Base-by-base conservation (phyloP, 164 flowering plant species). In the Piper longum region DNA sequence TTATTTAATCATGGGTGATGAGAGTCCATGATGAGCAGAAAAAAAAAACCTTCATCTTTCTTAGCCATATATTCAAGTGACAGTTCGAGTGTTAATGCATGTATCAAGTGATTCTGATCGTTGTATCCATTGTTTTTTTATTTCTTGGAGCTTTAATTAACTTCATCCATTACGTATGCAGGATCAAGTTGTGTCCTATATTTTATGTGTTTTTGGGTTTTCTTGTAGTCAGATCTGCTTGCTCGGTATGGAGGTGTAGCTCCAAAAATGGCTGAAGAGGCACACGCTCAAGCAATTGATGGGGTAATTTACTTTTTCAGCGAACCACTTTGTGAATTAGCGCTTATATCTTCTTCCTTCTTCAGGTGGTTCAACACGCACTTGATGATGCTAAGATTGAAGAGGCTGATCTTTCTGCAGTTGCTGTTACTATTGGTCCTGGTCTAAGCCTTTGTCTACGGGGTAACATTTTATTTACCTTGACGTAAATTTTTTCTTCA, bases 371-470 rank as follows among this genome's bases (percentile, higher is more conserved):
- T 62, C 91, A 83, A 71, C 82, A 75, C 66, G 87, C 98, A 67
- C 87, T 92, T 63, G 89, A 79, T 59, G 76, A 82, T 71, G 96
- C 98, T 61, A 81, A 81, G 40, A 62, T 89, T 68, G 64, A 78
- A 4, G 96, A 78, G 76, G 72, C 36, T 9, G 86, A 85, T 74
- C 80, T 92, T 41, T 82, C 98, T 70, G 96, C 91, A 26, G 86
- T 92, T 72, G 98, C 96, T 56, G 98, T 92, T 62, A 92, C 98
- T 4, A 92, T 92, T 78, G 98, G 98, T 42, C 98, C 98, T 56
- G 98, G 98, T 68, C 79, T 92, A 73, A 84, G 98, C 74, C 96
- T 92, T 64, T 92, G 96, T 56, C 75, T 92, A 63, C 93, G 96
- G 62, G 96, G 98, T 88, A 48, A 48, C 14, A 3, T 48, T 9